phyloP scores from a whole-genome alignment of 768 basidiomycete species.

The Pulveroboletus ravenelii region DNA sequence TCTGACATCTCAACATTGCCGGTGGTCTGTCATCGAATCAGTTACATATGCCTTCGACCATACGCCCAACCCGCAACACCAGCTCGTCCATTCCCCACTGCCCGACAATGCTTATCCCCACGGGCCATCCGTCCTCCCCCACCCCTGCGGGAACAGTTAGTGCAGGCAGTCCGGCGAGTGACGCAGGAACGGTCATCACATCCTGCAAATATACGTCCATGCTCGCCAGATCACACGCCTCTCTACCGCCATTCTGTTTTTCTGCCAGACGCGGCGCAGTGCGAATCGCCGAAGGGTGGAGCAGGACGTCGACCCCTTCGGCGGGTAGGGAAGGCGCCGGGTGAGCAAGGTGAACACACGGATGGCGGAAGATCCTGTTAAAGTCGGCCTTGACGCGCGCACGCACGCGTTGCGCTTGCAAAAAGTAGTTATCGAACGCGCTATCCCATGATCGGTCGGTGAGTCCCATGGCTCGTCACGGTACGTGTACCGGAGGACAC shows the following conservation, averaged over 20 bases:
- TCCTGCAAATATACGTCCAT: conserved; percentile 81
- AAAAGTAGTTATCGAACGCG: conserved; percentile 96
- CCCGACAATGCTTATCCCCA: conserved; percentile 79
- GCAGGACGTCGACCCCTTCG: conserved; percentile 67
- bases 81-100: conserved; percentile 79
- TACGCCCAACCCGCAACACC: conserved; percentile 50
- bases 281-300: conserved; percentile 86
- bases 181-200: conserved; percentile 87
- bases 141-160: conserved; percentile 61
- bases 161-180: conserved; percentile 83
- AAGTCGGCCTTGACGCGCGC: conserved; percentile 71
- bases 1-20: conserved; percentile 7
- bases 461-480: not conserved
- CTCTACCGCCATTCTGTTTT: not conserved
- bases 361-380: conserved; percentile 55
- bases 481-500: conserved; percentile 21
- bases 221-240: conserved; percentile 11
- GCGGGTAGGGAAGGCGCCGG: not conserved
- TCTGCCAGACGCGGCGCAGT: conserved; percentile 61
- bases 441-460: conserved; percentile 34
- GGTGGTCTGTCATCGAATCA: not conserved
- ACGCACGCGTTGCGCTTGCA: conserved; percentile 85
- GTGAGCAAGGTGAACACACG: conserved; percentile 43
- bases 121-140: conserved; percentile 65
- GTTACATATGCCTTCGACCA: conserved; percentile 33